A percentile compares a stretch with the other conserved stretches of the same genome.
phyloP scores from a whole-genome alignment of 495 filamentous ascomycete genomes.

The Penicillium samsonianum region DNA sequence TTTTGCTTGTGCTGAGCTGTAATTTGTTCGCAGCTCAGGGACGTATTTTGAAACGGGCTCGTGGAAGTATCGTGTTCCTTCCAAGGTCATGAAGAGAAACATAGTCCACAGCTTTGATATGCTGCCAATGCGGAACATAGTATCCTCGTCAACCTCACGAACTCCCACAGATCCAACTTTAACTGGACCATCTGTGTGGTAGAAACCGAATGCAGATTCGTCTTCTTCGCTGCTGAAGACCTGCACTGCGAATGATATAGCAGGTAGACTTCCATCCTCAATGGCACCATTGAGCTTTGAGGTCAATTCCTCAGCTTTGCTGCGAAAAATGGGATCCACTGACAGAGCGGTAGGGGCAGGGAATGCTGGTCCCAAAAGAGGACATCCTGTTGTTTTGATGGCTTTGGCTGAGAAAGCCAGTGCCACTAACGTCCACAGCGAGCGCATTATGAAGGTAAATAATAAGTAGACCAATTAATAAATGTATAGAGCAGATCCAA shows the following conservation, averaged over 20 bases:
- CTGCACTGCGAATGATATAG: constrained; percentile 49
- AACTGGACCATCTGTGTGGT: constrained; percentile 8
- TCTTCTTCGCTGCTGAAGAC: constrained; percentile 15
- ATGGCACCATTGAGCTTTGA: constrained; percentile 21
- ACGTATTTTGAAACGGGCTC: constrained; percentile 50
- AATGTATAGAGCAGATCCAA: neutral
- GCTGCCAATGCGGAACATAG: constrained; percentile 55
- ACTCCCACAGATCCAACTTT: constrained; percentile 35
- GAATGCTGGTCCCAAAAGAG: constrained; percentile 51
- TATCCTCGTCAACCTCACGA: constrained; percentile 39
- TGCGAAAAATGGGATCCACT: constrained; percentile 13
- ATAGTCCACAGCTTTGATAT: constrained; percentile 53
- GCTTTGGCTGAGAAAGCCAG: neutral
- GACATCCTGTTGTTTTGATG: constrained; percentile 29
- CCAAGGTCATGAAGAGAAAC: constrained; percentile 48
- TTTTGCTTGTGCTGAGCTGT: constrained; percentile 3
- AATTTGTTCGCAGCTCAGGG: constrained; percentile 47
- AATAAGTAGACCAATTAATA: neutral
- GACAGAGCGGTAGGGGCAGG: constrained; percentile 37
- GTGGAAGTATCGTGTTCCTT: constrained; percentile 44
- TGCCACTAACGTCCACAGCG: neutral
- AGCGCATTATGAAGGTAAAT: neutral
- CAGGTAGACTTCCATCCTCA: constrained; percentile 32
- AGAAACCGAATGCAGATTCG: constrained; percentile 9
- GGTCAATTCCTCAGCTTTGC: constrained; percentile 35